phyloP scores from a whole-genome alignment of 2,329 filamentous ascomycete genomes.

The Zymoseptoria pseudotritici region DNA sequence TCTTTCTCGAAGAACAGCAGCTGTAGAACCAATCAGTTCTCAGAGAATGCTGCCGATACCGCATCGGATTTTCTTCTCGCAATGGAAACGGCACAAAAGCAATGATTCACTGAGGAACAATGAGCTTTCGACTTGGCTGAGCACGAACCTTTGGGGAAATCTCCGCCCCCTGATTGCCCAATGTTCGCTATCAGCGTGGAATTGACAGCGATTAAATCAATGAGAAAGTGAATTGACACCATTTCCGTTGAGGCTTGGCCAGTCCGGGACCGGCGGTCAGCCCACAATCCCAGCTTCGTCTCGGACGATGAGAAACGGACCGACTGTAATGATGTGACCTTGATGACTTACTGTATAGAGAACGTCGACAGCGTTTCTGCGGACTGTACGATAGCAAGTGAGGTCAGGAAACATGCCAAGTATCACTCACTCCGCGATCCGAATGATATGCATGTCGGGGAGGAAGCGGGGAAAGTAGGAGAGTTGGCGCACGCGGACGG shows the following conservation, averaged over 20 bases:
- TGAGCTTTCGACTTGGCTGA: no score
- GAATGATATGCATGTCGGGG: constrained; percentile 4
- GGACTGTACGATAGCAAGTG: constrained; percentile 3
- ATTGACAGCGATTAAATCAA: not conserved
- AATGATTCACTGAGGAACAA: no score
- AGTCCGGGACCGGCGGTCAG: constrained; percentile 3
- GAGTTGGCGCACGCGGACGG: not conserved
- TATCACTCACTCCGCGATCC: constrained; percentile 3
- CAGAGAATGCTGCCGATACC: no score
- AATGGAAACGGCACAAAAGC: no score
- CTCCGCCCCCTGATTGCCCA: not conserved
- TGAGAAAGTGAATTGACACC: not conserved
- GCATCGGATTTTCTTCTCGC: no score
- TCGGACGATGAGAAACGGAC: constrained; percentile 12
- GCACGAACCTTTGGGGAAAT: no score
- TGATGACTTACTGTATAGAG: not conserved
- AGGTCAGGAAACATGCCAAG: constrained; percentile 7
- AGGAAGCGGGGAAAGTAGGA: not conserved
- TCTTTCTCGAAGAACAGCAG: no score
- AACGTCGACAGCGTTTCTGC: not conserved
- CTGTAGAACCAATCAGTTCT: no score
- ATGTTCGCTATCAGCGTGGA: not conserved
- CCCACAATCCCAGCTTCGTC: constrained; percentile 10
- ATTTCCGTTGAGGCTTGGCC: constrained; percentile 9
- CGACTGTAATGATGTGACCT: constrained; percentile 5